phyloP scores from a whole-genome alignment of 208 protist species.

The Strigomonas culicis region DNA sequence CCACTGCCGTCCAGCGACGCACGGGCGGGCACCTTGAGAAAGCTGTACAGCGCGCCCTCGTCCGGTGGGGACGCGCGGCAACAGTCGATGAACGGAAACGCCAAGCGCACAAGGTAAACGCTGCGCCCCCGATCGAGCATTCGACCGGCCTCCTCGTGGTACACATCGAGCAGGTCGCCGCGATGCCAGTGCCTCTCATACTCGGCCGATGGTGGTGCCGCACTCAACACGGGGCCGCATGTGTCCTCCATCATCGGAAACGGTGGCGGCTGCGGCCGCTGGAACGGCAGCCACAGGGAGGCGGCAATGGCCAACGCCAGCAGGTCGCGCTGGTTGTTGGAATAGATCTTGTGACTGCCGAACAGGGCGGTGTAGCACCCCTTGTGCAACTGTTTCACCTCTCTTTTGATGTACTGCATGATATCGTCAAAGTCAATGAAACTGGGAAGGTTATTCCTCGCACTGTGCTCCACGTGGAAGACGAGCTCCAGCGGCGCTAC shows the following conservation, averaged over 20 bases:
- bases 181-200: too few species aligned
- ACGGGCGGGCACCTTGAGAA: neutral
- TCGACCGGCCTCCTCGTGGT: too few species aligned
- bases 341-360: slow-evolving; percentile 36
- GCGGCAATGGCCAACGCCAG: slow-evolving; percentile 28
- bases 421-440: slow-evolving; percentile 35
- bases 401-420: slow-evolving; percentile 36
- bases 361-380: slow-evolving; percentile 44
- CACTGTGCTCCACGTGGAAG: slow-evolving; percentile 37
- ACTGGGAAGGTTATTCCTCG: slow-evolving; percentile 30
- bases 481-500: slow-evolving; percentile 32
- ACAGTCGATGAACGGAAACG: too few species aligned
- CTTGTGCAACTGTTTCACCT: slow-evolving; percentile 47
- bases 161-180: too few species aligned
- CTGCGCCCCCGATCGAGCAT: too few species aligned
- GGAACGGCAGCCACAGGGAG: slow-evolving; percentile 42
- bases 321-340: slow-evolving; percentile 22
- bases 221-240: too few species aligned
- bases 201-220: too few species aligned
- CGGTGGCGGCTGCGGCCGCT: too few species aligned
- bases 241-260: too few species aligned
- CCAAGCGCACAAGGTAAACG: too few species aligned
- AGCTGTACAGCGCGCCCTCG: neutral
- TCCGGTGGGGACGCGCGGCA: too few species aligned
- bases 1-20: slow-evolving; percentile 10